Evolutionary conservation across 2,329 filamentous ascomycete genomes (phyloP).

Genomic region (Trichoderma guizhouense): DNA sequence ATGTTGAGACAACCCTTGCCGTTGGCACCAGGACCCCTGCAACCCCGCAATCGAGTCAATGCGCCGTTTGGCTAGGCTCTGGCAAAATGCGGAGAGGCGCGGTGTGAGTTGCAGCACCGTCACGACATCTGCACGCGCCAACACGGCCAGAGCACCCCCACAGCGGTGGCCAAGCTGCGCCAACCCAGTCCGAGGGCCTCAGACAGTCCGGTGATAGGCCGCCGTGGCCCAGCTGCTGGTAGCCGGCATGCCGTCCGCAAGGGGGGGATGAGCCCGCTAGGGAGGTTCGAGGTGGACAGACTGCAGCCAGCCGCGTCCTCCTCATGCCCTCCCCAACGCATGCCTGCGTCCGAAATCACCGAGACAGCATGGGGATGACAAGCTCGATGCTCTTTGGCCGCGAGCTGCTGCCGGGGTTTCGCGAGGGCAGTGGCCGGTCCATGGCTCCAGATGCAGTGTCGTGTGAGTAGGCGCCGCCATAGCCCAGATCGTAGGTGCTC

Average conservation of each 20-base stretch:
- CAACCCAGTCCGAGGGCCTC: background rate
- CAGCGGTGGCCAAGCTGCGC: slow-evolving; percentile 1
- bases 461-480: slow-evolving; percentile 32
- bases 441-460: slow-evolving; percentile 34
- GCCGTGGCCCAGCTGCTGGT: slow-evolving; percentile 2
- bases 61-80: background rate
- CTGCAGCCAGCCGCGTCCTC: slow-evolving; percentile 1
- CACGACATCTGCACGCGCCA: slow-evolving; percentile 9
- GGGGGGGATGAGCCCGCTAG: background rate
- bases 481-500: slow-evolving; percentile 47
- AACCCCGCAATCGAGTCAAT: slow-evolving; percentile 27
- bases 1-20: slow-evolving; percentile 1
- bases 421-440: slow-evolving; percentile 56
- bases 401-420: slow-evolving; percentile 52
- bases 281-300: background rate
- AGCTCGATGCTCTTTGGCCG: slow-evolving; percentile 62
- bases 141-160: background rate
- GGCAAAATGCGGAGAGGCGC: slow-evolving; percentile 18
- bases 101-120: slow-evolving; percentile 7
- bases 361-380: slow-evolving; percentile 56
- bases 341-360: slow-evolving; percentile 32
- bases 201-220: slow-evolving; percentile 12
- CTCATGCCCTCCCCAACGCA: background rate
- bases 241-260: slow-evolving; percentile 5
- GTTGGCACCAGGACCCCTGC: slow-evolving; percentile 22